Evolutionary conservation across 495 filamentous ascomycete genomes (phyloP).

Genomic region (Endocarpon pusillum): DNA sequence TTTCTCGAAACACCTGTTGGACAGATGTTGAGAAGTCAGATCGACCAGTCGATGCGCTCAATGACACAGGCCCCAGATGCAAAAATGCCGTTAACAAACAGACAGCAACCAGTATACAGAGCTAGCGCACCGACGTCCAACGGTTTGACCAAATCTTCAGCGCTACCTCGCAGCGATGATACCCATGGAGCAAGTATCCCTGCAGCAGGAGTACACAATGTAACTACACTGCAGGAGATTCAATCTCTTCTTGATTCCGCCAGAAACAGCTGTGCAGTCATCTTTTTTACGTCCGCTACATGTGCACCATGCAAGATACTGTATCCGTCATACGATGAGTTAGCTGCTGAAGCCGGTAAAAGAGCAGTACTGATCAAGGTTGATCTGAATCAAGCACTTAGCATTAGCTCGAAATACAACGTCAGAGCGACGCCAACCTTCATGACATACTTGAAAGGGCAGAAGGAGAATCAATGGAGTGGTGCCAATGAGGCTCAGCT

Average conservation of each 20-base stretch:
- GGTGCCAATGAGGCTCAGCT: constrained; percentile 56
- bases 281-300: constrained; percentile 85
- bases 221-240: constrained; percentile 38
- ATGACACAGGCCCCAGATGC: constrained; percentile 37
- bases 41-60: constrained; percentile 56
- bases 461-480: constrained; percentile 63
- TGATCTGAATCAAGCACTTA: constrained; percentile 49
- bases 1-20: constrained; percentile 85
- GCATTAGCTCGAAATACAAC: constrained; percentile 46
- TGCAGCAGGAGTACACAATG: constrained; percentile 29
- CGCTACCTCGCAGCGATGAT: constrained; percentile 5
- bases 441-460: constrained; percentile 65
- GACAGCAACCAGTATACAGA: constrained; percentile 18
- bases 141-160: constrained; percentile 9
- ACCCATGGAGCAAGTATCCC: neutral
- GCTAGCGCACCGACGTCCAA: constrained; percentile 7
- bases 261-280: constrained; percentile 49
- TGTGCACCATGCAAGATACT: constrained; percentile 74
- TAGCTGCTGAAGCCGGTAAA: constrained; percentile 57
- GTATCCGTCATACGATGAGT: constrained; percentile 67
- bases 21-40: constrained; percentile 69
- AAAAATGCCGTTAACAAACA: constrained; percentile 9
- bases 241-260: constrained; percentile 40
- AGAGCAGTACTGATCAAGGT: constrained; percentile 68
- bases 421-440: constrained; percentile 78